Conservation (phyloP, 163 green algal genomes). For the Scenedesmus sp. region DNA sequence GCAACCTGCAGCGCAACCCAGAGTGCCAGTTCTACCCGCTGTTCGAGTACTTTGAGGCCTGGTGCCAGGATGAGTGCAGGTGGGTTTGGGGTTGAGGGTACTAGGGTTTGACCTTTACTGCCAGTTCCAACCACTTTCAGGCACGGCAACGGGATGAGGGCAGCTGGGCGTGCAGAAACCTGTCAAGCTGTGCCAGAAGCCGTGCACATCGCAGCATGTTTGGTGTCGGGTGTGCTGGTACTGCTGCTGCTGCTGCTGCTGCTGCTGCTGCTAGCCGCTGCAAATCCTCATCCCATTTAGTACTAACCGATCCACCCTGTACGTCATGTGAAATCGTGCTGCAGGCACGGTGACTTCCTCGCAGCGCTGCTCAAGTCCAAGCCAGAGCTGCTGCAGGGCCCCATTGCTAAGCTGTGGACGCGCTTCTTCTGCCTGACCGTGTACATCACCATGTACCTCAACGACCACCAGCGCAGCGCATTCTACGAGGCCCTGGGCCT, state of each 20-base stretch:
- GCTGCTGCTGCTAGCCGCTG: not conserved
- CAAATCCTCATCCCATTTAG: not conserved
- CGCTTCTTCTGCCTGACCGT: conserved; percentile 99
- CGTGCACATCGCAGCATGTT: not conserved
- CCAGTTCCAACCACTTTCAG: conserved; percentile 99
- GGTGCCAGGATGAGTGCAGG: conserved; percentile 96
- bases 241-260: not conserved
- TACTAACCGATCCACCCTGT: too few relatives aligned
- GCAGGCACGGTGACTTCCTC: conserved; percentile 77
- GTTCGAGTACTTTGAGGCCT: conserved; percentile 99
- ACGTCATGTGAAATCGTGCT: not conserved
- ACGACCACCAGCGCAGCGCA: conserved; percentile 90
- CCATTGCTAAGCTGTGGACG: conserved; percentile 90
- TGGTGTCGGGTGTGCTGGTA: not conserved
- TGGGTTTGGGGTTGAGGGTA: conserved; percentile 55
- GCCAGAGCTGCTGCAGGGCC: conserved; percentile 93
- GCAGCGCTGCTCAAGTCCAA: conserved; percentile 94
- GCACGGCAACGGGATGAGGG: conserved; percentile 99
- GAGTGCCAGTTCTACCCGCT: conserved; percentile 98
- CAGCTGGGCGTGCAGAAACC: conserved; percentile 63
- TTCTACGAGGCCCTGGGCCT: conserved; percentile 97
- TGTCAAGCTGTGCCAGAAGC: not conserved
- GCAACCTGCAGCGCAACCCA: conserved; percentile 96
- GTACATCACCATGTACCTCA: conserved; percentile 99
- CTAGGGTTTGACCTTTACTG: conserved; percentile 46